phyloP scores from a whole-genome alignment of 2,329 filamentous ascomycete genomes.

The Paraphoma chrysanthemicola region DNA sequence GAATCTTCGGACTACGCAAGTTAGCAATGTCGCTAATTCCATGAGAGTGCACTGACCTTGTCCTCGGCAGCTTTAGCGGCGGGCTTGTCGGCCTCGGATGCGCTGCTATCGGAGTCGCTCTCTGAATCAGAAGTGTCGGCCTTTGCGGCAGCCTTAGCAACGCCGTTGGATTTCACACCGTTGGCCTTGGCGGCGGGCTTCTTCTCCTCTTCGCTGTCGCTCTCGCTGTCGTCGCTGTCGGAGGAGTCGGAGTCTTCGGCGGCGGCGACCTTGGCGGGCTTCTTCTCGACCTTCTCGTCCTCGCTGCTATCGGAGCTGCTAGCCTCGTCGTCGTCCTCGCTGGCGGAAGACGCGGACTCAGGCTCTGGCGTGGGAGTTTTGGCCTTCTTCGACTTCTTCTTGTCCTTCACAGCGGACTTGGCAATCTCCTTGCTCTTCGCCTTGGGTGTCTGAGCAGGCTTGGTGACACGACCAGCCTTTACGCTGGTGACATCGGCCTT shows the following conservation, averaged over 20 bases:
- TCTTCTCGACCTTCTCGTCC: slow-evolving; percentile 44
- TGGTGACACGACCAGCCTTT: slow-evolving; percentile 73
- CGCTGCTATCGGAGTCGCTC: slow-evolving; percentile 39
- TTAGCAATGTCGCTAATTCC: slow-evolving; percentile 17
- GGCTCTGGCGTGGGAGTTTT: slow-evolving; percentile 57
- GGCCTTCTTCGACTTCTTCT: slow-evolving; percentile 60
- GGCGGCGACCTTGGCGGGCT: slow-evolving; percentile 35
- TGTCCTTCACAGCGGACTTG: slow-evolving; percentile 60
- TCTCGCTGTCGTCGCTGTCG: slow-evolving; percentile 31
- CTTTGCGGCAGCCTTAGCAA: slow-evolving; percentile 41
- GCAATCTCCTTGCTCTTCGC: slow-evolving; percentile 71
- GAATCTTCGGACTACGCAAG: slow-evolving; percentile 34
- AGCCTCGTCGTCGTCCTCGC: slow-evolving; percentile 37
- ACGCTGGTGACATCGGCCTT: slow-evolving; percentile 63
- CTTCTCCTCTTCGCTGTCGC: slow-evolving; percentile 39
- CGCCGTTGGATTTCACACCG: slow-evolving; percentile 42
- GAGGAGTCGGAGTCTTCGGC: slow-evolving; percentile 46
- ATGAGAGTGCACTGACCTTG: slow-evolving; percentile 28
- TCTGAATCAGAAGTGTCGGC: slow-evolving; percentile 48
- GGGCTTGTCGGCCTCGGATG: slow-evolving; percentile 37
- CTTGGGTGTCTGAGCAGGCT: slow-evolving; percentile 70
- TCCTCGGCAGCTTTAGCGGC: slow-evolving; percentile 36
- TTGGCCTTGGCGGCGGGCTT: slow-evolving; percentile 38
- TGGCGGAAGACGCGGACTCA: slow-evolving; percentile 46
- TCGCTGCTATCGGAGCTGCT: slow-evolving; percentile 38